phyloP scores from a whole-genome alignment of 78 protist species.

The Anaeramoeba flamelloides region DNA sequence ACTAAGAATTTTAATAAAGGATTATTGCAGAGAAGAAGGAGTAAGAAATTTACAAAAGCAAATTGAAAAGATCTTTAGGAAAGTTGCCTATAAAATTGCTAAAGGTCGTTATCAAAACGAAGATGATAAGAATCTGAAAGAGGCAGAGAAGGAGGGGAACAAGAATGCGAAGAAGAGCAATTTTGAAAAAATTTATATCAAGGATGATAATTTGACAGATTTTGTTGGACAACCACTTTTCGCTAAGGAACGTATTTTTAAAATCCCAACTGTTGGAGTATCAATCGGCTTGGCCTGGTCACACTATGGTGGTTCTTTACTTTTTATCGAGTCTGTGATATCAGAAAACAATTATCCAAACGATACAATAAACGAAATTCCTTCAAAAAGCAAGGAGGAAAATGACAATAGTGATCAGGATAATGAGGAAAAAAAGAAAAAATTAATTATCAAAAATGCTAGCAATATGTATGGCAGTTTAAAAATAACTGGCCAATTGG shows the following conservation, averaged over 20 bases:
- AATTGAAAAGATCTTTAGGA: conserved; percentile 58
- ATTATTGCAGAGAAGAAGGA: conserved; percentile 79
- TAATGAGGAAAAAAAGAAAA: conserved; percentile 53
- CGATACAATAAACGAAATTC: no score
- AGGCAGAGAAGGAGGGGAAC: neutral
- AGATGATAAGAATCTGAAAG: no score
- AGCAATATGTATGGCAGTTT: neutral
- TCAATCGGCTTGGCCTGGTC: neutral
- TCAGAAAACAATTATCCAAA: no score
- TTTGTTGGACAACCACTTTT: neutral
- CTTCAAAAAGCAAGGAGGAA: no score
- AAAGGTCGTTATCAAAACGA: no score
- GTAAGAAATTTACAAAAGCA: conserved; percentile 63
- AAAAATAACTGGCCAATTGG: neutral
- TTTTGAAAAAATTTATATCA: neutral
- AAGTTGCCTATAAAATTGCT: conserved; percentile 53
- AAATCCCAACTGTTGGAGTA: neutral
- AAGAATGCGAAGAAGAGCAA: neutral
- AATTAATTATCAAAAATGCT: conserved; percentile 30
- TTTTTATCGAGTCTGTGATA: neutral
- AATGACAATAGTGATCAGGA: conserved; percentile 9
- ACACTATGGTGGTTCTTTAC: neutral
- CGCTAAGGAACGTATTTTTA: neutral
- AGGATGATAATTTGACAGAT: neutral
- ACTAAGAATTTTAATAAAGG: conserved; percentile 38